Evolutionary conservation across 2,329 filamentous ascomycete genomes (phyloP), one percentile per base, ranked within the genome.

Genomic region (Neofusicoccum sp.): DNA sequence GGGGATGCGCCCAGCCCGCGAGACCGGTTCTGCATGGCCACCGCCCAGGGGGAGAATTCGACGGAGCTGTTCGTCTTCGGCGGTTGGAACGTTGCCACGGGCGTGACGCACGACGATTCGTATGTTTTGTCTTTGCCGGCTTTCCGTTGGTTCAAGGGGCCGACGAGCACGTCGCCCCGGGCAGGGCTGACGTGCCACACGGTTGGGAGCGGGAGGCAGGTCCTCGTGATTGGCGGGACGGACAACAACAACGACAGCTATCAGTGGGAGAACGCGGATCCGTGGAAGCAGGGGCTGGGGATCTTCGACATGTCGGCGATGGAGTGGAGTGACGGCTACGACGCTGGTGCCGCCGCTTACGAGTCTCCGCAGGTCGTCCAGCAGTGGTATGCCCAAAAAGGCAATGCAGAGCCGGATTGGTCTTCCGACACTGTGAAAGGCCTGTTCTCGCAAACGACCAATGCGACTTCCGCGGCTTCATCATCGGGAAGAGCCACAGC

Each of bases 221-320:
- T 48, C 6, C 44, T 48, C 3, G 44, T 48, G 6, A 30, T 48
- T n/a, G 44, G 44, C 26, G 44, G 44, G 6, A 26, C 31, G 26
- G 28, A 48, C n/a, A 48, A 48, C 28, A 48, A 48, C 26, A 48
- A 48, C 28, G 31, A 48, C 44, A 31, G 26, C 5, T 48, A 31
- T 48, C 44, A 28, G 4, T 41, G 54, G 54, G 1, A 45, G 41
- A 41, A 58, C 16, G 43, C 43, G 33, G 56, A 59, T 49, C 56
- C 56, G 16, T 59, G 56, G 56, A 48, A 36, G 12, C 43, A 59
- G n/a, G 56, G 56, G 12, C 20, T 59, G 33, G 56, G 56, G 9
- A 47, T 59, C 16, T 48, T 59, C 16, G 56, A 59, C 20, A 38
- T 59, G 43, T 49, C 41, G 30, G 34, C 33, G 4, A 34, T 59